Base-by-base conservation (phyloP, 805 yeast species). In the Brettanomyces nanus region DNA sequence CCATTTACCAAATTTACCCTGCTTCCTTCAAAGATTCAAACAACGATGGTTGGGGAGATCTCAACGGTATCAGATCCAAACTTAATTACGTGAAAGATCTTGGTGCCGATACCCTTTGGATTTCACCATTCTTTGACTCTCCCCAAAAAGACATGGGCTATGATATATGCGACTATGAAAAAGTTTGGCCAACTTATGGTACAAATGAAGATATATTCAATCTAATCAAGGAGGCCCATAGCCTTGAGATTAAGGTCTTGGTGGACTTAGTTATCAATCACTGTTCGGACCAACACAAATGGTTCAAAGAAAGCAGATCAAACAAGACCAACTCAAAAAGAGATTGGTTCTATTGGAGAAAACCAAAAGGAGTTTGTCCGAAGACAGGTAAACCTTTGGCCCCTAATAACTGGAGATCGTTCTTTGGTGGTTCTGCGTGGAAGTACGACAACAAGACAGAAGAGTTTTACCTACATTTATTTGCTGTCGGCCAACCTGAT, bases 81-180 rank as follows among this genome's bases (percentile, higher is more conserved):
- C 57, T 75, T 45, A 77, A 71, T 53, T 72, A 75, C 52, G 51
- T 75, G 52, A 65, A 69, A 71, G 34, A 31, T 14, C 34, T 31
- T 19, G 34, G 34, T 13, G 23, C 21, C 19, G 23, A 19, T 40
- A 67, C 69, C 13, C 58, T 75, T 29, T 75, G 80, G 81, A 52
- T 75, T 38, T 69, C 73, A 19, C 81, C 80, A 18, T 69, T 71
- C 61, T 73, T 64, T 56, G 75, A 70, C 43, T 69, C 77, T 3
- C 80, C 80, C 5, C 75, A 71, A 51, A 71, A 67, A 36, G 81
- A 75, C 51, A 74, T 75, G 80, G 81, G 81, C 4, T 75, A 74
- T 50, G 80, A 75, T 47, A 71, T 75, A 48, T 56, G 71, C 15
- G 68, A 75, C 54, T 75, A 75, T 56, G 66, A 71, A 52, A 64